Evolutionary conservation across 2,329 filamentous ascomycete species (phyloP), one percentile per base, ranked within the genome.

Genomic region (Pseudogymnoascus sp.): DNA sequence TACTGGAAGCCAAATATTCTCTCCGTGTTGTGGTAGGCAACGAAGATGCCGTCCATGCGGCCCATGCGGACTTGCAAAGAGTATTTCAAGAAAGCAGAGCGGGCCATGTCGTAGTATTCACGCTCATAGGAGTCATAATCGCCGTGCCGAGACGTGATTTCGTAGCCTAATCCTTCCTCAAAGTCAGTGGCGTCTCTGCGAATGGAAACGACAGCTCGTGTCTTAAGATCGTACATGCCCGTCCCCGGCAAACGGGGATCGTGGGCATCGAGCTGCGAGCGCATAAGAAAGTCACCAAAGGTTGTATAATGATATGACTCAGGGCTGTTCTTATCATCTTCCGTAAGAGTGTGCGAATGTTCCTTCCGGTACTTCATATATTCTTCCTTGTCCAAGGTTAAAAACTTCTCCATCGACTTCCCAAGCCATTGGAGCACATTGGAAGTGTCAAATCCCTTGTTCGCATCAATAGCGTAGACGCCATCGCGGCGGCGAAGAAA

Each of bases 1-100:
- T 99, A 99, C 73, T 99, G 94, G 72, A 99, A 99, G 5, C 94
- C 94, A 70, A 99, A 99, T 57, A 99, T 95, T 60, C 92, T 88
- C 73, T 92, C 81, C 2, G 91, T 89, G 71, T 99, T 99, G 76
- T 99, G 94, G 71, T 85, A 99, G 2, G 94, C 94, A 19, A 97
- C 89, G 69, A 97, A 99, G 57, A 97, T 96, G 59, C 94, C 94
- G 70, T 99, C 92, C 95, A 99, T 99, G 57, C 92, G 85, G 15
- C 95, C 94, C 83, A 99, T 95, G 45, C 94, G 89, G 26, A 92
- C 95, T 74, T 99, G 94, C 28, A 99, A 78, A 8, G 92, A 96
- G 72, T 99, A 99, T 70, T 99, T 99, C 60, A 99, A 77, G 75
- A 99, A 92, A 0, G 92, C 94, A 1, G 92, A 83, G 59, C 95